phyloP scores from a whole-genome alignment of 1,284 basidiomycete species.

The Tremellales sp. region DNA sequence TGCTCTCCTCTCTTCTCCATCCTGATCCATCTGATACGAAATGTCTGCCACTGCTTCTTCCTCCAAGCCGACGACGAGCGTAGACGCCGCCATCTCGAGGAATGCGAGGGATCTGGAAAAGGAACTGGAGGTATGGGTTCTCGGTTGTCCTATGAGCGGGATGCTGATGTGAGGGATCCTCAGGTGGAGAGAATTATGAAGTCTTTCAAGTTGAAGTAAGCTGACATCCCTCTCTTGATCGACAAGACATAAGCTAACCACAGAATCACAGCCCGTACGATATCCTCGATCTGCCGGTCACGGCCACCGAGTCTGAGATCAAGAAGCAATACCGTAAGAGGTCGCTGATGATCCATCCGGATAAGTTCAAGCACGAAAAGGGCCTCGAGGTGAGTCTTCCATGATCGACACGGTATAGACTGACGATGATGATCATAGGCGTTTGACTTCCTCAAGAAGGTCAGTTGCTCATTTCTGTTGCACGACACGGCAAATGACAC shows the following conservation, averaged over 20 bases:
- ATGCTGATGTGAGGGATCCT: background rate
- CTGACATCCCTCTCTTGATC: slow-evolving; percentile 4
- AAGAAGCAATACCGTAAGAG: slow-evolving; percentile 56
- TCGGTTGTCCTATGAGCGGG: background rate
- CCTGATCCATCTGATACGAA: background rate
- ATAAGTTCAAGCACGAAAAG: slow-evolving; percentile 56
- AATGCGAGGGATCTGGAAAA: slow-evolving; percentile 27
- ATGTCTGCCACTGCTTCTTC: slow-evolving; percentile 5
- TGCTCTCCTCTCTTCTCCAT: background rate
- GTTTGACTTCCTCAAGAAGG: slow-evolving; percentile 58
- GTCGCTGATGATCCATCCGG: slow-evolving; percentile 57
- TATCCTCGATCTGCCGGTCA: slow-evolving; percentile 53
- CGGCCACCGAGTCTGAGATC: slow-evolving; percentile 52
- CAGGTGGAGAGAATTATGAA: slow-evolving; percentile 54
- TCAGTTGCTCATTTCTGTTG: slow-evolving; percentile 15
- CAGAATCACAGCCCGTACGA: slow-evolving; percentile 51
- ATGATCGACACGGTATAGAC: background rate
- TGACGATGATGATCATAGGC: slow-evolving; percentile 42
- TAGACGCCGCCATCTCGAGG: slow-evolving; percentile 25
- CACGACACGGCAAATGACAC: slow-evolving; percentile 20
- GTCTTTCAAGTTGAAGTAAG: slow-evolving; percentile 56
- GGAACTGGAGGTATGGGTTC: slow-evolving; percentile 35
- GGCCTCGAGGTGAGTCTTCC: slow-evolving; percentile 47
- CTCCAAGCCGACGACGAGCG: background rate
- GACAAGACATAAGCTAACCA: slow-evolving; percentile 9